phyloP scores from a whole-genome alignment of 305 asterid species.

The Fraxinus latifolia region DNA sequence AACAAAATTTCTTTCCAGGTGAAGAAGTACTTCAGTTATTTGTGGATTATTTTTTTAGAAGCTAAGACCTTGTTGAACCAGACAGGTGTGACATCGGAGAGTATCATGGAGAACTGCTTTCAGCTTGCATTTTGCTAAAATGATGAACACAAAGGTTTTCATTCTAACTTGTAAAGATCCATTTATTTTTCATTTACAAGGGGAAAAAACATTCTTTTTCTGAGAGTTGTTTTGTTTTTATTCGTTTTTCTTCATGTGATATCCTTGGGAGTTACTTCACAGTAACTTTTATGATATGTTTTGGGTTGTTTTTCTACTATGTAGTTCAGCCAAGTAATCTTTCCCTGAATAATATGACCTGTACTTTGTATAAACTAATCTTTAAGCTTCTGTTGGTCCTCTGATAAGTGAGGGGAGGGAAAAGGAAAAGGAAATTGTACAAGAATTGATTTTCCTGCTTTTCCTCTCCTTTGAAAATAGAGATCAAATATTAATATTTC shows the following conservation, averaged over 20 bases:
- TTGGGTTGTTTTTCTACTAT: background rate
- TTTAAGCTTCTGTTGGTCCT: background rate
- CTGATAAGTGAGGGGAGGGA: background rate
- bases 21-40: slow-evolving; percentile 21
- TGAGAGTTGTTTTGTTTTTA: background rate
- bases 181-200: background rate
- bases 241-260: background rate
- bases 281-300: background rate
- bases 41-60: slow-evolving; percentile 10
- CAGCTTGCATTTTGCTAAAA: slow-evolving; percentile 42
- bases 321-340: background rate
- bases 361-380: background rate
- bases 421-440: background rate
- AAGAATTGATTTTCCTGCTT: background rate
- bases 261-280: background rate
- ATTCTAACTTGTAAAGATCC: background rate
- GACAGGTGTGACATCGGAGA: slow-evolving; percentile 8
- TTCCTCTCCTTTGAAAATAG: background rate
- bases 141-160: slow-evolving; percentile 52
- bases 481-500: background rate
- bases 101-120: slow-evolving; percentile 42
- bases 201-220: background rate
- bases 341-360: background rate
- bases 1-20: slow-evolving; percentile 29
- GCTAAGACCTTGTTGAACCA: slow-evolving; percentile 21